Conservation (phyloP, 257 asterid genomes). For the Paulownia fortunei region DNA sequence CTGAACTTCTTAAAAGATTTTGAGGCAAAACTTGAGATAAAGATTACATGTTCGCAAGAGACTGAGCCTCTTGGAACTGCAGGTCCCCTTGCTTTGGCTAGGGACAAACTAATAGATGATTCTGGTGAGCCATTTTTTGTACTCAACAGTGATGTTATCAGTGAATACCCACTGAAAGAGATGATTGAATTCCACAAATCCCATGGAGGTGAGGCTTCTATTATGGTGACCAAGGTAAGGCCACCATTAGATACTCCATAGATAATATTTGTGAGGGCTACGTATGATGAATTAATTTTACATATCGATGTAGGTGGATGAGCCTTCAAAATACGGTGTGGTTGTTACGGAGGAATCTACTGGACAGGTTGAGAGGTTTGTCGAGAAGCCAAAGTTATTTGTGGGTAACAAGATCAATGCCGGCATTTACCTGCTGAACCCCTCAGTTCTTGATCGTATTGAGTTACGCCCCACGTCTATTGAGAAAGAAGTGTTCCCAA, state of each 20-base stretch:
- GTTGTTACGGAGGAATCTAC: constrained; percentile 77
- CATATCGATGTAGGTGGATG: constrained; percentile 66
- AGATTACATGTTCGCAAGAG: constrained; percentile 91
- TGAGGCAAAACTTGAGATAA: constrained; percentile 78
- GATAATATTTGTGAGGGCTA: background rate
- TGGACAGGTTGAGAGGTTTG: constrained; percentile 79
- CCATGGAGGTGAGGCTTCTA: constrained; percentile 88
- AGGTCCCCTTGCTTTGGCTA: constrained; percentile 93
- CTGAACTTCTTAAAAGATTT: constrained; percentile 85
- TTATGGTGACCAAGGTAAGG: constrained; percentile 81
- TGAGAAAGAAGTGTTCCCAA: constrained; percentile 88
- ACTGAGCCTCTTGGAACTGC: constrained; percentile 96
- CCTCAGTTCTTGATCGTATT: constrained; percentile 77
- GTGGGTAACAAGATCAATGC: constrained; percentile 96
- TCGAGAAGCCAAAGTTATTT: constrained; percentile 86
- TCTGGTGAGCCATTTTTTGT: constrained; percentile 91
- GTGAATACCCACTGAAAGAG: constrained; percentile 80
- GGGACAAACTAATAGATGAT: constrained; percentile 75
- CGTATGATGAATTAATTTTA: background rate
- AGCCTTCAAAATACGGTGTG: constrained; percentile 91
- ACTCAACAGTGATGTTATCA: constrained; percentile 92
- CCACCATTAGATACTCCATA: background rate
- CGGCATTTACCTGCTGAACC: constrained; percentile 81
- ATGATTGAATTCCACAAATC: constrained; percentile 83
- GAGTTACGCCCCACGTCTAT: constrained; percentile 85